Conservation (phyloP, 2,329 filamentous ascomycete genomes). For the Sarocladium kiliense region DNA sequence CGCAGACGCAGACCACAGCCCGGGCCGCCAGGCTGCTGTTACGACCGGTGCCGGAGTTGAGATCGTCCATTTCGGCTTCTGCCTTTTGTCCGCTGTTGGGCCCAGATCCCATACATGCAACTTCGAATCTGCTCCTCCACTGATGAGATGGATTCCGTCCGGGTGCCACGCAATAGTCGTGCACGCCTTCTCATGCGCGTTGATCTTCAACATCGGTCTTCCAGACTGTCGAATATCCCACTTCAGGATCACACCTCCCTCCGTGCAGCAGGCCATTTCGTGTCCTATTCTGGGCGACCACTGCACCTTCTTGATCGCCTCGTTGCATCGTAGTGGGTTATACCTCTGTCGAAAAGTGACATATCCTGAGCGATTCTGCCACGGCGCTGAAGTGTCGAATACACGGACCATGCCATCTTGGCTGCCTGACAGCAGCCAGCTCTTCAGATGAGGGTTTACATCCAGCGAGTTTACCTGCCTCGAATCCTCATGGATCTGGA, state of each 20-base stretch:
- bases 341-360: constrained; percentile 43
- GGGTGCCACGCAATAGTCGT: constrained; percentile 62
- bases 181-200: constrained; percentile 56
- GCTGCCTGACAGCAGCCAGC: constrained; percentile 56
- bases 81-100: constrained; percentile 53
- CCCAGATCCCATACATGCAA: constrained; percentile 63
- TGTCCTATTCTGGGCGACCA: constrained; percentile 60
- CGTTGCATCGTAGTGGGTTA: constrained; percentile 33
- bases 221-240: constrained; percentile 56
- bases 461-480: constrained; percentile 60
- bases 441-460: constrained; percentile 54
- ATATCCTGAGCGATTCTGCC: constrained; percentile 42
- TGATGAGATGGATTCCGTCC: constrained; percentile 61
- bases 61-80: constrained; percentile 60
- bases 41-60: constrained; percentile 56
- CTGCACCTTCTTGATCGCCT: constrained; percentile 53
- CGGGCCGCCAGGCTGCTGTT: constrained; percentile 57
- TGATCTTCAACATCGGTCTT: constrained; percentile 52
- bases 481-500: constrained; percentile 56
- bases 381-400: constrained; percentile 48
- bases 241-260: constrained; percentile 56
- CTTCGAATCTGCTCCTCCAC: constrained; percentile 55
- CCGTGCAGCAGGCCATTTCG: constrained; percentile 59
- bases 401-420: constrained; percentile 59
- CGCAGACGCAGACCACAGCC: constrained; percentile 59